Conservation (phyloP, 78 protist species). For the Pigoraptor vietnamica region DNA sequence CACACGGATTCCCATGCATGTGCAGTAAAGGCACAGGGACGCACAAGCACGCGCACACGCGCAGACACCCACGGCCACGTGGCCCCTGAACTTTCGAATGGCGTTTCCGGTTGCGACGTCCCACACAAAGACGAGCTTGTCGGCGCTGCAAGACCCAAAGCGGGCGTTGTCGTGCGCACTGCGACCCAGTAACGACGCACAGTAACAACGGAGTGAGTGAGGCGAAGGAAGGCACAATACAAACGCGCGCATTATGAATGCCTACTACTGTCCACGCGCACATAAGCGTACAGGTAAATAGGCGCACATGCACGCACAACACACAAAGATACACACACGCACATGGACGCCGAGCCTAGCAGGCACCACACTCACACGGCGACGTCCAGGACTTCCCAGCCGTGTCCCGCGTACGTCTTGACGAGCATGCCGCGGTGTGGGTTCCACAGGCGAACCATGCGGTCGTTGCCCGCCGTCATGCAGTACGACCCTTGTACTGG, state of each 20-base stretch:
- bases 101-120: conserved; percentile 11
- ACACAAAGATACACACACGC: too few species aligned
- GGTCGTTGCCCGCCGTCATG: conserved; percentile 19
- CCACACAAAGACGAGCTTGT: neutral
- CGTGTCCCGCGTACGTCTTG: conserved; percentile 32
- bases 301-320: too few species aligned
- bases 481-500: conserved; percentile 19
- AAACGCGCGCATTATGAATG: too few species aligned
- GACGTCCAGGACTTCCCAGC: conserved; percentile 9
- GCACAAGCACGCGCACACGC: too few species aligned
- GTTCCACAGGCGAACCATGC: conserved; percentile 33
- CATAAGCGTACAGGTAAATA: too few species aligned
- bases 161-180: neutral
- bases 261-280: too few species aligned
- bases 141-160: conserved; percentile 15
- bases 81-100: neutral
- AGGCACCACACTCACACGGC: conserved; percentile 1
- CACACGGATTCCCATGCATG: too few species aligned
- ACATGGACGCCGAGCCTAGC: too few species aligned
- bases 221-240: too few species aligned
- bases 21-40: too few species aligned
- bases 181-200: too few species aligned
- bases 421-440: conserved; percentile 21
- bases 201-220: too few species aligned
- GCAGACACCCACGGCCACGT: neutral